Base-by-base conservation (phyloP, 2,329 filamentous ascomycete species). In the Bimuria novae-zelandiae region DNA sequence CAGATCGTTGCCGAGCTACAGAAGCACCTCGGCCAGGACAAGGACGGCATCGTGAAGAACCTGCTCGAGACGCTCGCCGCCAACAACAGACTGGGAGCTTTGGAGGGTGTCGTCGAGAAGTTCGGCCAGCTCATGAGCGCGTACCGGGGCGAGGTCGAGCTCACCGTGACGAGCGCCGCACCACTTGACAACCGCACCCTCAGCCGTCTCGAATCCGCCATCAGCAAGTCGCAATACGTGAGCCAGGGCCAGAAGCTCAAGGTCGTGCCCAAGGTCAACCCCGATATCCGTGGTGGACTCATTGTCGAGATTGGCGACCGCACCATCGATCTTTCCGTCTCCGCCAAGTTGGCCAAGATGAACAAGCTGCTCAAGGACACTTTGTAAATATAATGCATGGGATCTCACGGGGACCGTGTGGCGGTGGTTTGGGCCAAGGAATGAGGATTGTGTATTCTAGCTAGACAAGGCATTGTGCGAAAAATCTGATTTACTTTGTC, bases 291-390 rank as follows among this genome's bases (percentile, higher is more conserved):
- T 64, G 94, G 94, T 64, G 94, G 94, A 59, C 87, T 99, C 65
- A 80, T 99, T 63, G 93, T 99, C 73, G 93, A 97, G 82, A 89
- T 97, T 67, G 93, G 92, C 72, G 93, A 97, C 84, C 89, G 93
- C 75, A 97, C 93, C 76, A 96, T 99, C 75, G 94, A 99, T 80
- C 89, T 97, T 68, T 94, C 89, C 79, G 92, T 99, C 72, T 93
- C 93, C 44, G 83, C 89, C 76, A 95, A 93, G 85, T 89, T 99
- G 79, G 85, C 90, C 77, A 96, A 92, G 87, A 90, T 99, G 86
- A 99, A 99, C 90, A 99, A 97, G 89, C 88, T 96, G 76, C 89
- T 99, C 75, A 92, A 85, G 68, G 94, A 99, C 80, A 84, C 89
- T 78, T 83, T 99, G 89, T 99, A 96, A 90, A 92, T 78, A 76